Evolutionary conservation across 176 grass and related monocot species (phyloP).

Genomic region (Poa pratensis): DNA sequence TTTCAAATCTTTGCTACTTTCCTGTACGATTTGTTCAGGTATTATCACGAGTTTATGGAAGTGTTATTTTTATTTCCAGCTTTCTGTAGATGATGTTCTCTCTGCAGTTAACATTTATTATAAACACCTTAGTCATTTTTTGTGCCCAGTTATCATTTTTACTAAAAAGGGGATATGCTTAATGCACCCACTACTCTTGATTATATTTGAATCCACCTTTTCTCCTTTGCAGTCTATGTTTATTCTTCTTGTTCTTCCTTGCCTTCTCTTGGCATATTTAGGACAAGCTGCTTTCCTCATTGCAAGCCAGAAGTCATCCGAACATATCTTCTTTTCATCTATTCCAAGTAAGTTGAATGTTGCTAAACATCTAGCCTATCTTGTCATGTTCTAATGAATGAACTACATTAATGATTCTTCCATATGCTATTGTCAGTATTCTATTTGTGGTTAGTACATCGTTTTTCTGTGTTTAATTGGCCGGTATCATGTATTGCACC

Average conservation of each 20-base stretch:
- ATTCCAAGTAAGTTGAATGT: slow-evolving; percentile 73
- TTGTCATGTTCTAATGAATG: slow-evolving; percentile 35
- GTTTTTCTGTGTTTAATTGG: slow-evolving; percentile 13
- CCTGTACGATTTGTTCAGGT: slow-evolving; percentile 96
- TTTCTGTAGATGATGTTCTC: neutral
- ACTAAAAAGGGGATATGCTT: neutral
- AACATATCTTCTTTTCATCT: slow-evolving; percentile 92
- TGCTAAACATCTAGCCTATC: slow-evolving; percentile 11
- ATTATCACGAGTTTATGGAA: slow-evolving; percentile 35
- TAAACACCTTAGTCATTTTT: slow-evolving; percentile 22
- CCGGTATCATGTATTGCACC: neutral
- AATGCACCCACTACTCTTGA: neutral
- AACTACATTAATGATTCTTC: slow-evolving; percentile 17
- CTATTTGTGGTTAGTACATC: neutral
- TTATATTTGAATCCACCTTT: slow-evolving; percentile 29
- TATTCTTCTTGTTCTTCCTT: slow-evolving; percentile 88
- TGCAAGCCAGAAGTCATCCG: slow-evolving; percentile 61
- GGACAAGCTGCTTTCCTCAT: slow-evolving; percentile 96
- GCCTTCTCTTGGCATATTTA: slow-evolving; percentile 88
- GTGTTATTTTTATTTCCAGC: slow-evolving; percentile 2
- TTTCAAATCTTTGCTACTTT: slow-evolving; percentile 97
- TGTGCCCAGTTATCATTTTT: neutral
- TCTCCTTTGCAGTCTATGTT: slow-evolving; percentile 78
- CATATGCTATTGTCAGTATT: neutral
- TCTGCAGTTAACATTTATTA: slow-evolving; percentile 16